Evolutionary conservation across 148 eudicot species (phyloP).

Genomic region (Chenopodium berlandieri): DNA sequence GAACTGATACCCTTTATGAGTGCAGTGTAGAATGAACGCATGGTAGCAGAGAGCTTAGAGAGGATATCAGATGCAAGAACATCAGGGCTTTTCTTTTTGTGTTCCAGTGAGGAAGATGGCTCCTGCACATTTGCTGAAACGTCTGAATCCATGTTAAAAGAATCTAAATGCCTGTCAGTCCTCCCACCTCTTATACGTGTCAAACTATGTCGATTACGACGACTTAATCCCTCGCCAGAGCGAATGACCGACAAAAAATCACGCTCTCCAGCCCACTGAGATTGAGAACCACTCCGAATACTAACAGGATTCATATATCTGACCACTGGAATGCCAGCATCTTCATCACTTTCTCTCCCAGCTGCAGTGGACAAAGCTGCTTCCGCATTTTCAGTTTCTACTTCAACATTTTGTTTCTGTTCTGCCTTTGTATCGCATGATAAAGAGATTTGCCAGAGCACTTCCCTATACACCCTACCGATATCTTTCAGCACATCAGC

Average conservation of each 20-base stretch:
- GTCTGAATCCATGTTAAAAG: slow-evolving; percentile 71
- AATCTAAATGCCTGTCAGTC: slow-evolving; percentile 72
- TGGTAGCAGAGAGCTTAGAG: slow-evolving; percentile 65
- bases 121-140: slow-evolving; percentile 50
- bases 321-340: slow-evolving; percentile 50
- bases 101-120: slow-evolving; percentile 39
- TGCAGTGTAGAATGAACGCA: slow-evolving; percentile 78
- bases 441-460: slow-evolving; percentile 85
- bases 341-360: slow-evolving; percentile 95
- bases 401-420: slow-evolving; percentile 60
- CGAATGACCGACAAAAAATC: slow-evolving; percentile 82
- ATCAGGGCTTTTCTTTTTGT: slow-evolving; percentile 85
- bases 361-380: slow-evolving; percentile 47
- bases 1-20: slow-evolving; percentile 83
- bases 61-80: slow-evolving; percentile 65
- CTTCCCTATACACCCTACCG: slow-evolving; percentile 79
- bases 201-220: slow-evolving; percentile 84
- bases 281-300: slow-evolving; percentile 58
- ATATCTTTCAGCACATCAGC: slow-evolving; percentile 92
- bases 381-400: slow-evolving; percentile 61
- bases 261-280: slow-evolving; percentile 80
- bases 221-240: slow-evolving; percentile 76
- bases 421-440: slow-evolving; percentile 70
- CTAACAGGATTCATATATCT: slow-evolving; percentile 84
- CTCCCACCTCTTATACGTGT: slow-evolving; percentile 89